These are phyloP conservation scores for Zhuliangozyma blackwelliae DNA, from an alignment of 1,139 yeast species.

Conservation along the genomic window DNA sequence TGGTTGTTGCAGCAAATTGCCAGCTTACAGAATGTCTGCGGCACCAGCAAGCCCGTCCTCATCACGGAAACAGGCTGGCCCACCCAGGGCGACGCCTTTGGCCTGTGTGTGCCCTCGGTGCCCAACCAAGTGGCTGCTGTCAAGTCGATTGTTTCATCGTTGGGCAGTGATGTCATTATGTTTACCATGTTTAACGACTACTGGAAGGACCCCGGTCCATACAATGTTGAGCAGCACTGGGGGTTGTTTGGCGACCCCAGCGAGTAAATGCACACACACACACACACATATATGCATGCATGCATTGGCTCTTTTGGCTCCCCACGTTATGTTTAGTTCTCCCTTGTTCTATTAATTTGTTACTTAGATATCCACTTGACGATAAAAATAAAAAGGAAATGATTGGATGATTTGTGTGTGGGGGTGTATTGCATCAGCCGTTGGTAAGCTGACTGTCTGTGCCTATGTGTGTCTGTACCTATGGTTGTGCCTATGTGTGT, in stretches of 20 bases:
- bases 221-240: conserved; percentile 70
- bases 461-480: too few relatives aligned
- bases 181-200: conserved; percentile 73
- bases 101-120: conserved; percentile 67
- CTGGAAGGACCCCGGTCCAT: conserved; percentile 72
- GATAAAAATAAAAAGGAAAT: too few relatives aligned
- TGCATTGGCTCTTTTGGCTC: neutral
- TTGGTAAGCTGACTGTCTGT: too few relatives aligned
- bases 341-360: neutral
- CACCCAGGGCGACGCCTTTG: conserved; percentile 59
- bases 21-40: conserved; percentile 64
- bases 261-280: conserved; percentile 1
- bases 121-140: conserved; percentile 61
- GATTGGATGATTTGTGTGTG: too few relatives aligned
- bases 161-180: conserved; percentile 56
- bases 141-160: conserved; percentile 46
- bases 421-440: too few relatives aligned
- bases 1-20: conserved; percentile 68
- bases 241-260: conserved; percentile 47
- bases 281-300: neutral
- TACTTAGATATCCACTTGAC: neutral
- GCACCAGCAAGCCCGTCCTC: conserved; percentile 51
- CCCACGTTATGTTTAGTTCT: conserved; percentile 1
- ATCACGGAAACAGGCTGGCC: conserved; percentile 87
- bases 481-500: too few relatives aligned